Evolutionary conservation across 1,139 yeast genomes (phyloP), one percentile per base, ranked within the genome.

Genomic region (Dujonia santamariae): DNA sequence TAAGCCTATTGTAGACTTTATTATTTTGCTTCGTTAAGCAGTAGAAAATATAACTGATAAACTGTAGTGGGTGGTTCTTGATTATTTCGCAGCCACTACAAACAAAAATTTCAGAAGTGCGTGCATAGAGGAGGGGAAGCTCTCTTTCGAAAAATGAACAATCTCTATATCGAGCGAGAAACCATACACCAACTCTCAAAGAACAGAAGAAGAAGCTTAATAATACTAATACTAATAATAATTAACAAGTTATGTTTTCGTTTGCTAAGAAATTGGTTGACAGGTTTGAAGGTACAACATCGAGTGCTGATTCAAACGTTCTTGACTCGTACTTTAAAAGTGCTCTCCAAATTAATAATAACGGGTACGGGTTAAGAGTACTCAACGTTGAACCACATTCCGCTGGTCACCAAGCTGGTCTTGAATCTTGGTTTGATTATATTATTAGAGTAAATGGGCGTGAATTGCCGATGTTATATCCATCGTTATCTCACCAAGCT

Each of bases 381-480:
- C 49, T 69, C 34, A 51, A 53, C 24, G 73, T 70, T 15, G 53
- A 45, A 8, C 73, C 75, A 7, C 70, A 65, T 30, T 67, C 74
- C 4, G 31, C 46, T 7, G 75, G 67, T 1, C 63, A 63, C 34
- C 45, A 50, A 28, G 45, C 49, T 3, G 74, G 72, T 1, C 55
- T 92, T 18, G 95, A 87, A 56, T 72, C 95, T 8, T 81, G 87
- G 78, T 92, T 90, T 52, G 97, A 92, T 55, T 90, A 72, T 53
- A 78, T 92, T 31, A 72, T 88, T 19, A 82, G 84, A 2, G 66
- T 90, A 40, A 85, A 90, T 49, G 87, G 85, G 33, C 82, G 78
- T 43, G 85, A 84, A 32, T 63, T 84, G 35, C 85, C 85, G 12
- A 67, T 78, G 61, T 50, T 59, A 25, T 47, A 61, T 37, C 67